Base-by-base conservation (phyloP, 768 basidiomycete species). In the Russula sp. region DNA sequence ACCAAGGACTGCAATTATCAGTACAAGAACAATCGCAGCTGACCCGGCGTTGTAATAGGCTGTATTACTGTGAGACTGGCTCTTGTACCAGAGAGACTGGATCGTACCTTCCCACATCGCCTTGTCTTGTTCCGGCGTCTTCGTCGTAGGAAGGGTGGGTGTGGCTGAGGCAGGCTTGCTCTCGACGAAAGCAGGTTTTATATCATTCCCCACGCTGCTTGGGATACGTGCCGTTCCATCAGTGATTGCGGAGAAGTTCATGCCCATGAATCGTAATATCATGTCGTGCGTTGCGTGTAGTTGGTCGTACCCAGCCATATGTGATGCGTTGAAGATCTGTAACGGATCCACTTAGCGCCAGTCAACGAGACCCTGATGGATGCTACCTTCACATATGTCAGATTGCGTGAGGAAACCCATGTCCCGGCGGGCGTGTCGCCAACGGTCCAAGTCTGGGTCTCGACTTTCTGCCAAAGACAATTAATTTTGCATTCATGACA, bases 1-100 rank as follows among this genome's bases (percentile, higher is more conserved):
- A 0, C 85, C 91, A 57, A 94, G 82, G 16, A 79, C 80, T 20
- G 84, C 70, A 40, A 83, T 78, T 61, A 95, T 80, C 58, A 97
- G 74, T 3, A 95, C 71, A 45, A 98, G 80, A 27, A 96, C 85
- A n/a, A 94, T 76, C 3, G 88, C 86, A 1, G 88, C 90, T 0
- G 93, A 94, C 11, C 91, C 93, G 39, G 92, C 89, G 64, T 96
- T 96, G 73, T 95, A 97, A 73, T 94, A 95, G n/a, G 92, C 94
- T 93, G 53, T 35, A 31, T 14, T 27, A 13, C 6, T 22, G 45
- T 56, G 54, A 55, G 48, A 39, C 55, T 16, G 51, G 60, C 39
- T 51, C 50, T 47, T 7, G 50, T 31, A 39, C 27, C 44, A 34
- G 57, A 42, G 55, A 35, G 59, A 56, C 18, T 49, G 37, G 20